Evolutionary conservation across 2,329 filamentous ascomycete species (phyloP).

Genomic region (Pseudogymnoascus sp.): DNA sequence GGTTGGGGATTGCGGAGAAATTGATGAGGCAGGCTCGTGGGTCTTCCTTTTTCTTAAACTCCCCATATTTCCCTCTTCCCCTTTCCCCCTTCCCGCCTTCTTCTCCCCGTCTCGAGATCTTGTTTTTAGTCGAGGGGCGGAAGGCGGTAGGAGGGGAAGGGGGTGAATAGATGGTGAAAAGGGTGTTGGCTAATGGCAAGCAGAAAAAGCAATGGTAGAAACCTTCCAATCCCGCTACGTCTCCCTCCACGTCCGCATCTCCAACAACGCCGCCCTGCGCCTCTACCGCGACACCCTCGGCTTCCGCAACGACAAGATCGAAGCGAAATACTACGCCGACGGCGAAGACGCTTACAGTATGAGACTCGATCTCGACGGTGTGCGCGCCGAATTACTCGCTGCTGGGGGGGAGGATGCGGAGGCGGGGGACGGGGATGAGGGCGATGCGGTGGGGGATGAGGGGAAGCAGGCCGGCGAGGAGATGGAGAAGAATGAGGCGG

Average conservation of each 20-base stretch:
- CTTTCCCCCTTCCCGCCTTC: too few species aligned
- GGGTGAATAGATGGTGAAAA: too few species aligned
- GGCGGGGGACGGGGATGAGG: conserved; percentile 49
- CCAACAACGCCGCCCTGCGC: conserved; percentile 83
- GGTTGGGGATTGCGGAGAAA: conserved; percentile 91
- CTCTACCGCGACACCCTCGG: conserved; percentile 89
- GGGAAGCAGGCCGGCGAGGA: conserved; percentile 46
- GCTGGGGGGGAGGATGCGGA: conserved; percentile 19
- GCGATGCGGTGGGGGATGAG: conserved; percentile 61
- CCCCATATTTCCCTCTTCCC: too few species aligned
- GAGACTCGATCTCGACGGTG: conserved; percentile 68
- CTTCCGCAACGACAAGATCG: conserved; percentile 80
- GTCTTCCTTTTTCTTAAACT: conserved; percentile 32
- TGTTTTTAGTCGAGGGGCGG: not conserved
- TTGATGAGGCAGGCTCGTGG: conserved; percentile 92
- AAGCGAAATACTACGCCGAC: conserved; percentile 91
- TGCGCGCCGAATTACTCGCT: conserved; percentile 43
- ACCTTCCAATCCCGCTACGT: conserved; percentile 88
- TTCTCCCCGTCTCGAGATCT: not conserved
- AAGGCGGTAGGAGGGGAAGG: not conserved
- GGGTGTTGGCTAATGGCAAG: not conserved
- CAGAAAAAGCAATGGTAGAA: conserved; percentile 90
- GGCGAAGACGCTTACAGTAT: conserved; percentile 95
- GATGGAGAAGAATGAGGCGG: conserved; percentile 58
- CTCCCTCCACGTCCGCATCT: conserved; percentile 89